These are phyloP conservation scores for Talinum fruticosum DNA, from an alignment of 148 eudicot genomes.

Conservation along the genomic window DNA sequence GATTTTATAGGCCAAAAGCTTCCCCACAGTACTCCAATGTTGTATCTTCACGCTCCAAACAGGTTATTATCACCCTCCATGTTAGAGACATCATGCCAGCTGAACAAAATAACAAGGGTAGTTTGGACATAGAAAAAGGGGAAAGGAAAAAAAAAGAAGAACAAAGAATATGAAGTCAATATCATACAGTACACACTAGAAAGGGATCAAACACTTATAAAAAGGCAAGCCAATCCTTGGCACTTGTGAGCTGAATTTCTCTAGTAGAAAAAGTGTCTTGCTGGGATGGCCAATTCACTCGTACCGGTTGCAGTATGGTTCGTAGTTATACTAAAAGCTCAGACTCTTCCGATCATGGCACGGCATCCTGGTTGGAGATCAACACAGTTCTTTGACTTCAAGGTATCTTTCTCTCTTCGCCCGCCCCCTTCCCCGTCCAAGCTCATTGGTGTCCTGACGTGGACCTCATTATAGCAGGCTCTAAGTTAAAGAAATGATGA, in stretches of 20 bases:
- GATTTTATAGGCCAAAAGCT: constrained; percentile 18
- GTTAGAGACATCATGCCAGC: constrained; percentile 27
- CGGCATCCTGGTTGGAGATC: constrained; percentile 21
- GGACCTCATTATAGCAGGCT: too few species aligned
- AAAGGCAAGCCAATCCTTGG: background rate
- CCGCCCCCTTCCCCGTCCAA: too few species aligned
- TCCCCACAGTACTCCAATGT: constrained; percentile 25
- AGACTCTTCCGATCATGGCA: constrained; percentile 10
- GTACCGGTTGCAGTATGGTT: constrained; percentile 16
- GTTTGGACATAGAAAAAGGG: background rate
- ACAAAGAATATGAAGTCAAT: background rate
- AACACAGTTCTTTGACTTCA: constrained; percentile 52
- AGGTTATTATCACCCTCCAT: constrained; percentile 32
- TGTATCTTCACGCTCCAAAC: constrained; percentile 28
- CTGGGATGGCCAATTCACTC: constrained; percentile 20
- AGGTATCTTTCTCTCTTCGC: constrained; percentile 22
- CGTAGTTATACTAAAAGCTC: constrained; percentile 20
- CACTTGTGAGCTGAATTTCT: background rate
- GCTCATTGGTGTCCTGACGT: background rate
- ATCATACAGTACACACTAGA: background rate
- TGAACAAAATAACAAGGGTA: background rate
- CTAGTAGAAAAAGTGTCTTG: background rate
- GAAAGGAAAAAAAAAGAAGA: background rate
- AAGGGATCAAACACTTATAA: constrained; percentile 21
- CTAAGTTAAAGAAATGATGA: background rate